Conservation (phyloP, 2,329 filamentous ascomycete species). For the Podosphaera xanthii region DNA sequence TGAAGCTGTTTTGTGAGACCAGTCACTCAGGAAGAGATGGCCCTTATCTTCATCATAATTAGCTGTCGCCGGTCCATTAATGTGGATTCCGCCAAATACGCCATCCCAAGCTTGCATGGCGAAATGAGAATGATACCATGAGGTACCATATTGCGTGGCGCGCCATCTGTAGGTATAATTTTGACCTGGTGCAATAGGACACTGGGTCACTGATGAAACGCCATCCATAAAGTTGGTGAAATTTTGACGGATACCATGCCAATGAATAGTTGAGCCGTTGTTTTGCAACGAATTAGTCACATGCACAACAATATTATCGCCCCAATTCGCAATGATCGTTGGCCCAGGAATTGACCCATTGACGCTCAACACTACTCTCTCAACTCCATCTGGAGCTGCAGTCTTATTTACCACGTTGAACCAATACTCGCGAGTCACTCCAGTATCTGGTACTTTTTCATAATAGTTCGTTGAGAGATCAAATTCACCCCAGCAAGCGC, state of each 20-base stretch:
- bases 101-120: slow-evolving; percentile 27
- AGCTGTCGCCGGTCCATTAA: slow-evolving; percentile 32
- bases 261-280: slow-evolving; percentile 25
- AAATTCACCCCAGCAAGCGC: slow-evolving; percentile 23
- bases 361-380: slow-evolving; percentile 10
- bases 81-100: slow-evolving; percentile 33
- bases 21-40: slow-evolving; percentile 18
- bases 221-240: slow-evolving; percentile 35
- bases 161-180: slow-evolving; percentile 12
- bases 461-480: slow-evolving; percentile 22
- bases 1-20: slow-evolving; percentile 12
- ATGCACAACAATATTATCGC: slow-evolving; percentile 3
- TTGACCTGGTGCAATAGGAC: slow-evolving; percentile 10
- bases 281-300: slow-evolving; percentile 1
- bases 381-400: slow-evolving; percentile 14
- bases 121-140: slow-evolving; percentile 38
- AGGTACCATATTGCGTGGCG: slow-evolving; percentile 20
- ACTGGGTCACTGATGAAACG: slow-evolving; percentile 23
- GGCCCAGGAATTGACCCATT: slow-evolving; percentile 5
- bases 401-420: slow-evolving; percentile 11
- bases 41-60: slow-evolving; percentile 40
- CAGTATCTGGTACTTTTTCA: slow-evolving; percentile 19
- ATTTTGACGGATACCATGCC: slow-evolving; percentile 34
- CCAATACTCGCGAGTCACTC: slow-evolving; percentile 24
- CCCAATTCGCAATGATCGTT: slow-evolving; percentile 4